phyloP scores from a whole-genome alignment of 495 filamentous ascomycete species.

The Friedmanniomyces simplex region DNA sequence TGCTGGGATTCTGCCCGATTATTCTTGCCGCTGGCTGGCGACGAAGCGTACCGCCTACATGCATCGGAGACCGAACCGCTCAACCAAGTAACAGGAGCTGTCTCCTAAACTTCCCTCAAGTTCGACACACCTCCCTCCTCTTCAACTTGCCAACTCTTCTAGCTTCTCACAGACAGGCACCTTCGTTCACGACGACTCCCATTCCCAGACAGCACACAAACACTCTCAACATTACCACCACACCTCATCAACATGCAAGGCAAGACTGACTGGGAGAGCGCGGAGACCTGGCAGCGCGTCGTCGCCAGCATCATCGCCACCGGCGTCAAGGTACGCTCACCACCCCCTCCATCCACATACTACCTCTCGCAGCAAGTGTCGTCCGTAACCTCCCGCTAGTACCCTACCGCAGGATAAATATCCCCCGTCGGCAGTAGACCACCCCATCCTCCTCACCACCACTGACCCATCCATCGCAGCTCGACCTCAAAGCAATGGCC shows the following conservation, averaged over 20 bases:
- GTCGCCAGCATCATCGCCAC: constrained; percentile 18
- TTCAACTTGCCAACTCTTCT: background rate
- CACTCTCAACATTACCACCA: background rate
- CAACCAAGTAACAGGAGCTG: background rate
- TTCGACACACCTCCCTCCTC: background rate
- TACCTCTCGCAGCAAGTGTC: too few relatives aligned
- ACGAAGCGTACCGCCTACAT: too few relatives aligned
- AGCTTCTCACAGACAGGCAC: background rate
- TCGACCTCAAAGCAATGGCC: constrained; percentile 6
- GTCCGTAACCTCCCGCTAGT: too few relatives aligned
- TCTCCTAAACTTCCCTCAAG: background rate
- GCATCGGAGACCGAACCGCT: too few relatives aligned
- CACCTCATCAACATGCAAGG: background rate
- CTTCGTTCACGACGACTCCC: background rate
- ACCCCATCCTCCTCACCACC: too few relatives aligned
- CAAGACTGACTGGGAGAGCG: constrained; percentile 11
- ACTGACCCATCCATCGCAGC: background rate
- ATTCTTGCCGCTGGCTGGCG: background rate
- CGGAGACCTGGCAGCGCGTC: constrained; percentile 16
- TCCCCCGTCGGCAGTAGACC: too few relatives aligned
- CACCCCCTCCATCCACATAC: too few relatives aligned
- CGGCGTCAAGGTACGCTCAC: constrained; percentile 17
- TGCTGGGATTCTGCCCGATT: background rate
- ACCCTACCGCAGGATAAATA: too few relatives aligned
- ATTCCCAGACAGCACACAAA: background rate